Percentiles rank a stretch among this genome's conserved stretches.
Conservation (phyloP, 495 filamentous ascomycete species). For the Lasiosphaeriaceae sp. region DNA sequence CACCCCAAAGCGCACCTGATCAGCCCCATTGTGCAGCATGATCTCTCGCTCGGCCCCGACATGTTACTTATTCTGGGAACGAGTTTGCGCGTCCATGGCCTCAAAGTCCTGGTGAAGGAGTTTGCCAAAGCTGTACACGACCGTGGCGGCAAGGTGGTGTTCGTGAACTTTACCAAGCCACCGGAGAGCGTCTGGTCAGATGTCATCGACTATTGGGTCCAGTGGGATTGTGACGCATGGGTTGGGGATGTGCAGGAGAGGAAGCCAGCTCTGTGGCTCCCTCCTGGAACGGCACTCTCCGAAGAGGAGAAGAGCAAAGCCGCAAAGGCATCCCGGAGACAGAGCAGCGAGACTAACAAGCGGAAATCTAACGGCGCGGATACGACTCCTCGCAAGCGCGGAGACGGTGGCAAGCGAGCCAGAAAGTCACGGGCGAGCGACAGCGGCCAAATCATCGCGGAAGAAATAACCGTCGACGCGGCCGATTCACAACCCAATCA, state of each 20-base stretch:
- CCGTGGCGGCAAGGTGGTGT: constrained; percentile 59
- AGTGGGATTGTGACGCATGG: constrained; percentile 72
- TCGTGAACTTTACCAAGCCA: constrained; percentile 65
- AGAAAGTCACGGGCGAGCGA: constrained; percentile 7
- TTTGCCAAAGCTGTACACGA: constrained; percentile 68
- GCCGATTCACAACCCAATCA: too few species aligned
- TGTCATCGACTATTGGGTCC: constrained; percentile 63
- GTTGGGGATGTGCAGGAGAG: constrained; percentile 54
- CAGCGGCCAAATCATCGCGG: neutral
- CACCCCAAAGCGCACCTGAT: constrained; percentile 63
- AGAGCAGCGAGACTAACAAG: constrained; percentile 25
- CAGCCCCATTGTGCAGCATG: constrained; percentile 57
- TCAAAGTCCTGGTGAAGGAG: constrained; percentile 63
- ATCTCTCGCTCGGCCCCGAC: constrained; percentile 58
- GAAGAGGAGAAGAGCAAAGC: constrained; percentile 35
- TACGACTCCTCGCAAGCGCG: constrained; percentile 16
- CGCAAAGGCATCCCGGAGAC: constrained; percentile 21
- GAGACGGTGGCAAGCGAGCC: constrained; percentile 4
- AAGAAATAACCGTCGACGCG: neutral
- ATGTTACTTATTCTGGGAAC: constrained; percentile 65
- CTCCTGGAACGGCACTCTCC: constrained; percentile 31
- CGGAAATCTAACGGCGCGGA: constrained; percentile 17
- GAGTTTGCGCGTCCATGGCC: constrained; percentile 63
- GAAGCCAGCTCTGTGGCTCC: constrained; percentile 54
- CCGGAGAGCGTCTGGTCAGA: constrained; percentile 65